phyloP scores from a whole-genome alignment of 2,329 filamentous ascomycete genomes.

The Trichoderma atroviride region DNA sequence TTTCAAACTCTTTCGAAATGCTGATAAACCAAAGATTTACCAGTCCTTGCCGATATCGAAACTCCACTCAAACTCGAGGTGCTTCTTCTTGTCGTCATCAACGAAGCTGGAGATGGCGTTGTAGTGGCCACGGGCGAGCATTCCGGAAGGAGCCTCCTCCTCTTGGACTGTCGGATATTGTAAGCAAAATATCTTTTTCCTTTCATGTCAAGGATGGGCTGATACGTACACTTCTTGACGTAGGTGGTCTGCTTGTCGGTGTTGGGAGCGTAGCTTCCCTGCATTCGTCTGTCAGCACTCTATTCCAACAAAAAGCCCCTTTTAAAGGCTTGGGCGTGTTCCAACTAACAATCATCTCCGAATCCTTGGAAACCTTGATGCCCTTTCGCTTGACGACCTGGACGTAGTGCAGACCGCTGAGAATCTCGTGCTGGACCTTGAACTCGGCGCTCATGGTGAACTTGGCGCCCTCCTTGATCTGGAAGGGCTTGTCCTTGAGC shows the following conservation, averaged over 20 bases:
- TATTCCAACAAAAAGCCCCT: not conserved
- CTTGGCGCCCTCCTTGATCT: constrained; percentile 90
- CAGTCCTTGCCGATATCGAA: constrained; percentile 98
- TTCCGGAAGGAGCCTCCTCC: constrained; percentile 89
- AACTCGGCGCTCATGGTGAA: constrained; percentile 96
- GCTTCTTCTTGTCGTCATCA: constrained; percentile 89
- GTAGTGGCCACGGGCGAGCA: constrained; percentile 89
- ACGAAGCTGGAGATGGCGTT: constrained; percentile 86
- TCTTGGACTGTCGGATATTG: constrained; percentile 68
- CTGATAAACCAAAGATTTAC: constrained; percentile 51
- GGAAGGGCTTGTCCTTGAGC: constrained; percentile 92
- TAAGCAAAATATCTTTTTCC: constrained; percentile 16
- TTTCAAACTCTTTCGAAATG: constrained; percentile 1
- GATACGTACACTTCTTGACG: constrained; percentile 82
- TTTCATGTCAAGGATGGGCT: not conserved
- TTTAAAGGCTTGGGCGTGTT: not conserved
- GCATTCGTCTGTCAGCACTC: constrained; percentile 33
- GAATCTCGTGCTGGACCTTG: constrained; percentile 94
- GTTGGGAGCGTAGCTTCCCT: constrained; percentile 93
- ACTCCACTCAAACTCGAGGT: constrained; percentile 92
- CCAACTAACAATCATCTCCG: constrained; percentile 89
- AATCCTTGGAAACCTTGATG: constrained; percentile 84
- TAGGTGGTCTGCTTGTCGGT: constrained; percentile 85
- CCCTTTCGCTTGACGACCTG: constrained; percentile 91
- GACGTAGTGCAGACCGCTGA: constrained; percentile 93